Percentiles rank a stretch among this genome's conserved stretches.
These are phyloP conservation scores for Xeromyces bisporus DNA, from an alignment of 495 filamentous ascomycete genomes.

Conservation along the genomic window DNA sequence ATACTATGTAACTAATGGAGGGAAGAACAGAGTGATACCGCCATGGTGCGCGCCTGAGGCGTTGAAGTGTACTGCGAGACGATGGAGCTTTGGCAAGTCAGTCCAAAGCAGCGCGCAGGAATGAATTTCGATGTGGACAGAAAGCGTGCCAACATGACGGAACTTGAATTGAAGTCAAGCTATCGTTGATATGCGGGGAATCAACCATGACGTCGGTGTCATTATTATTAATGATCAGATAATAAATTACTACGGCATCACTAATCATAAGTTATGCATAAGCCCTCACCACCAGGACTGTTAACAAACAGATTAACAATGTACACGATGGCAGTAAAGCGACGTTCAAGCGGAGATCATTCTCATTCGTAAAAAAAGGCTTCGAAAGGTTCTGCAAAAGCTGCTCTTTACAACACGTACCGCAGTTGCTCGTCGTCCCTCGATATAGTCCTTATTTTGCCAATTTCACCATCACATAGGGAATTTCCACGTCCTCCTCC, in stretches of 20 bases:
- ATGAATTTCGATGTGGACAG: constrained; percentile 7
- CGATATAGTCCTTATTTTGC: constrained; percentile 16
- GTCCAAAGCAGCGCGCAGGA: constrained; percentile 4
- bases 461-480: constrained; percentile 84
- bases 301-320: no score
- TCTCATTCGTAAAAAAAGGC: constrained; percentile 1
- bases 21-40: constrained; percentile 13
- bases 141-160: constrained; percentile 8
- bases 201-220: not conserved
- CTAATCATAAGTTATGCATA: no score
- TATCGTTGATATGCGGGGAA: no score
- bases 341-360: not conserved
- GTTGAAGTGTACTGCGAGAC: no score
- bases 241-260: constrained; percentile 8
- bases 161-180: no score
- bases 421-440: not conserved
- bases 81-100: constrained; percentile 7
- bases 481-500: constrained; percentile 92
- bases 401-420: not conserved
- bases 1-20: not conserved
- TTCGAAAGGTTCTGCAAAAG: not conserved
- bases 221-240: constrained; percentile 10
- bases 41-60: constrained; percentile 25
- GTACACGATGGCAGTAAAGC: no score
- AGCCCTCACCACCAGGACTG: no score